phyloP scores from a whole-genome alignment of 768 basidiomycete genomes.

The Ramaria sp. region DNA sequence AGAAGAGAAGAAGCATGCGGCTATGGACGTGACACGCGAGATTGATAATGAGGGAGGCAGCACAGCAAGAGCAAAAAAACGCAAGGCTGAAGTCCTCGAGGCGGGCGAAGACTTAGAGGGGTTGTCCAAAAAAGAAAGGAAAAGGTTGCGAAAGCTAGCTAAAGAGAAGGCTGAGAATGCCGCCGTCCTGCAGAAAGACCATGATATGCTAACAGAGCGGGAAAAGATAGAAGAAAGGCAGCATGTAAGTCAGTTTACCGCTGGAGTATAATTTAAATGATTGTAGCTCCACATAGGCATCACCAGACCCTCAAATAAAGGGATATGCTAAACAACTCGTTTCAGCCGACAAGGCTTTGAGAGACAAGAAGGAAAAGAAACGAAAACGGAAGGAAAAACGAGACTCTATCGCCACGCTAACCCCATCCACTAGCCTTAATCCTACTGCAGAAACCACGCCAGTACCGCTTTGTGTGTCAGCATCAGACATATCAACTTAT shows the following conservation, averaged over 20 bases:
- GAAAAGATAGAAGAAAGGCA: conserved; percentile 10
- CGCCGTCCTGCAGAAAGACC: no score
- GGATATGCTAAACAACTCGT: no score
- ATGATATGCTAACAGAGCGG: conserved; percentile 4
- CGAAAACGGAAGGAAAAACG: conserved; percentile 17
- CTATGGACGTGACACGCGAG: conserved; percentile 15
- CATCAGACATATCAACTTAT: conserved; percentile 36
- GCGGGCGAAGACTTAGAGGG: conserved; percentile 5
- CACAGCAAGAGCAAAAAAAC: conserved; percentile 10
- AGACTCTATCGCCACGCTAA: not conserved
- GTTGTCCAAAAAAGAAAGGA: conserved; percentile 13
- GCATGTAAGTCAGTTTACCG: not conserved
- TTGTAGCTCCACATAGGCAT: not conserved
- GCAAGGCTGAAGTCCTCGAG: conserved; percentile 10
- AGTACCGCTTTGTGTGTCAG: conserved; percentile 12
- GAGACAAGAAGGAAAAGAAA: conserved; percentile 23
- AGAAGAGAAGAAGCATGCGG: conserved; percentile 18
- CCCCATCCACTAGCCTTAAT: conserved; percentile 11
- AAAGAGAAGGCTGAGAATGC: conserved; percentile 9
- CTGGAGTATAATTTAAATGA: not conserved
- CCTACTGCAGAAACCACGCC: conserved; percentile 16
- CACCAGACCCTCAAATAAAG: not conserved
- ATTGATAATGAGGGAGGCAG: conserved; percentile 5
- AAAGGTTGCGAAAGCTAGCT: conserved; percentile 11
- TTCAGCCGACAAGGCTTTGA: conserved; percentile 7